phyloP scores from a whole-genome alignment of 352 stramenopile species.

The Phytophthora citrophthora region DNA sequence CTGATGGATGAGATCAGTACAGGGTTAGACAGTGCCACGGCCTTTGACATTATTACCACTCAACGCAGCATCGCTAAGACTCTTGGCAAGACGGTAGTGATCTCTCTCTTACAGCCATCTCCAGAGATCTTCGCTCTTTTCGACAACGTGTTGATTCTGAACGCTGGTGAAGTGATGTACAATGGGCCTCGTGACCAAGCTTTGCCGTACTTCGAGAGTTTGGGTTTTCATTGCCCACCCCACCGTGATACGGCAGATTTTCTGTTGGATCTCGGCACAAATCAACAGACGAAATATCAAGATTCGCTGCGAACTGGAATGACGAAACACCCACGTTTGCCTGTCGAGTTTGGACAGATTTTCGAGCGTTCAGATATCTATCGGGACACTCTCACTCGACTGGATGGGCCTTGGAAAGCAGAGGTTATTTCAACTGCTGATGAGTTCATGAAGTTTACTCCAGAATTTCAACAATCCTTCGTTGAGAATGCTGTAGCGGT shows the following conservation, averaged over 20 bases:
- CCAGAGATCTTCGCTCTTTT: slow-evolving; percentile 94
- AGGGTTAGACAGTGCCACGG: slow-evolving; percentile 54
- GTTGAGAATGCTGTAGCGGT: slow-evolving; percentile 38
- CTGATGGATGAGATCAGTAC: slow-evolving; percentile 86
- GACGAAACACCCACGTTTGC: slow-evolving; percentile 9
- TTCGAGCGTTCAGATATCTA: slow-evolving; percentile 57
- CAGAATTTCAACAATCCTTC: slow-evolving; percentile 55
- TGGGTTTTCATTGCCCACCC: slow-evolving; percentile 48
- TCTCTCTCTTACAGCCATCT: slow-evolving; percentile 89
- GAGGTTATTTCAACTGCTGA: slow-evolving; percentile 68
- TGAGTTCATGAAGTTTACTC: slow-evolving; percentile 5
- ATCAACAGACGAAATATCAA: slow-evolving; percentile 49
- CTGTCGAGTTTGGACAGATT: slow-evolving; percentile 42
- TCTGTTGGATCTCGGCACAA: slow-evolving; percentile 51
- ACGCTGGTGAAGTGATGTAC: slow-evolving; percentile 90
- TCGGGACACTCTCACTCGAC: slow-evolving; percentile 38
- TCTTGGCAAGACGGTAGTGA: slow-evolving; percentile 61
- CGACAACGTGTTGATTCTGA: slow-evolving; percentile 93
- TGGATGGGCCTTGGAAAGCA: slow-evolving; percentile 33
- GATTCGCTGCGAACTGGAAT: background rate
- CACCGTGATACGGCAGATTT: slow-evolving; percentile 51
- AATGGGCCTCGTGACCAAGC: slow-evolving; percentile 32
- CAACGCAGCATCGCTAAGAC: slow-evolving; percentile 50
- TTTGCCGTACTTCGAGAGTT: slow-evolving; percentile 47
- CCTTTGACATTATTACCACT: slow-evolving; percentile 65